Base-by-base conservation (phyloP, 2,329 filamentous ascomycete species). In the Trichoderma polysporum region DNA sequence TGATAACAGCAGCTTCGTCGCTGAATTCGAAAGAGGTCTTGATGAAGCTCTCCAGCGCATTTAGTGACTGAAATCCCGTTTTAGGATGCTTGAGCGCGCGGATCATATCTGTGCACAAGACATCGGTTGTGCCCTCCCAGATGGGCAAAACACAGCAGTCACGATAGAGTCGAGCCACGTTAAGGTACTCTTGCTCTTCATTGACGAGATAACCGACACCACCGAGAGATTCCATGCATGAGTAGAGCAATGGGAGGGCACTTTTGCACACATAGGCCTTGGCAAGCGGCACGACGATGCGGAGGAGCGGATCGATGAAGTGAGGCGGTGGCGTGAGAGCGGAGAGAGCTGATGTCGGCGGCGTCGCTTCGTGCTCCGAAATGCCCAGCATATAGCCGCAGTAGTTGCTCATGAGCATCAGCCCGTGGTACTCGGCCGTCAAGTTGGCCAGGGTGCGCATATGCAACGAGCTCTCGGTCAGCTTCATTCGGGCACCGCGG, bases 51-150 rank as follows among this genome's bases (percentile, higher is more conserved):
- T 81, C 80, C 22, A 86, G 71, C 1, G 81, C 83, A n/a, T 78
- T 74, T 3, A 83, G 68, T 37, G 76, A 77, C 10, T 74, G 76
- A 12, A 65, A 71, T 4, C 79, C 83, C 1, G 68, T 74, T 27
- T 75, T 75, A 0, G 80, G 75, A 37, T 85, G 81, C 68, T 84
- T 84, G 49, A 86, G 66, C 0, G 82, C 81, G 22, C 83, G 74
- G 15, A 85, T 68, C 17, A 83, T 79, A 68, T 85, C 84, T 1
- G 80, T 81, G 4, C 86, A 86, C 65, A 93, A 80, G 6, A 93
- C 88, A 71, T 91, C 89, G 0, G 89, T 91, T 0, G 90, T 92
- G 1, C 90, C 89, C 75, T 91, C 89, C 88, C 89, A 91, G 57
- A 92, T 91, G 15, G 85, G 83, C 59, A 86, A 78, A 2, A 91